Evolutionary conservation across 2,329 filamentous ascomycete genomes (phyloP).

Genomic region (Ascochyta clinopodiicola): DNA sequence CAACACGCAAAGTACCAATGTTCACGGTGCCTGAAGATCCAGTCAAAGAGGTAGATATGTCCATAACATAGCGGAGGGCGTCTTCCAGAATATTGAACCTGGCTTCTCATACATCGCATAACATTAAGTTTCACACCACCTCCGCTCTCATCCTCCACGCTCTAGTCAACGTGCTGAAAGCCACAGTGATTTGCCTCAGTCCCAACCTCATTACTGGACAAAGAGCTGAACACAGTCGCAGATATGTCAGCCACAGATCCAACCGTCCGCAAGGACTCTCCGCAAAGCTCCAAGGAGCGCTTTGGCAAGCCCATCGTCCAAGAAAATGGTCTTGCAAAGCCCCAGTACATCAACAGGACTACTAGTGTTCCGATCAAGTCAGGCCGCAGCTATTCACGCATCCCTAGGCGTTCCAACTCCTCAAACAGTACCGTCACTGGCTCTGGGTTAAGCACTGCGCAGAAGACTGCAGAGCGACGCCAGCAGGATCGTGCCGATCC

Average conservation of each 20-base stretch:
- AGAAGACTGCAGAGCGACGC: background rate
- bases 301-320: background rate
- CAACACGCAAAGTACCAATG: constrained; percentile 50
- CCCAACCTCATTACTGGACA: background rate
- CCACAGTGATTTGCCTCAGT: background rate
- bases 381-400: background rate
- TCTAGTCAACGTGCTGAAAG: too few species aligned
- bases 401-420: background rate
- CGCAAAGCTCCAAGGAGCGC: background rate
- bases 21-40: constrained; percentile 52
- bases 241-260: background rate
- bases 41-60: constrained; percentile 48
- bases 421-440: background rate
- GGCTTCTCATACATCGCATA: background rate
- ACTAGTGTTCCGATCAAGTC: background rate
- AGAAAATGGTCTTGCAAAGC: background rate
- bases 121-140: background rate
- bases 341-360: background rate
- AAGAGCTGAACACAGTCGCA: background rate
- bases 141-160: background rate
- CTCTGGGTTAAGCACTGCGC: background rate
- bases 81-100: background rate
- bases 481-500: background rate
- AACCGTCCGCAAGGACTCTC: constrained; percentile 1
- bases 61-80: constrained; percentile 17